phyloP scores from a whole-genome alignment of 2,329 filamentous ascomycete species.

The Daldinia eschscholtzii region DNA sequence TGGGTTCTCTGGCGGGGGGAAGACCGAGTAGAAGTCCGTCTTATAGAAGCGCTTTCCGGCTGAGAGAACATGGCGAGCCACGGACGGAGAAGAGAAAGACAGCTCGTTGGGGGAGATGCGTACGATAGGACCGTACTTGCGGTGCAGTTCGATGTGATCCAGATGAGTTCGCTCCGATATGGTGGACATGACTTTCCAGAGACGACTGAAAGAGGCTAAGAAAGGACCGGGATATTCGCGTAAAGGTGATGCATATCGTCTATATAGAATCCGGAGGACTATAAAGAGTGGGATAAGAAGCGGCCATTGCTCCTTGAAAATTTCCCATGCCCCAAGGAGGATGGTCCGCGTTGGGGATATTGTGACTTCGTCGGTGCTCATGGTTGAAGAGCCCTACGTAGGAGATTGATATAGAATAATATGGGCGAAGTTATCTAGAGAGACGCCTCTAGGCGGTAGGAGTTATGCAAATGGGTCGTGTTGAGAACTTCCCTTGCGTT shows the following conservation, averaged over 20 bases:
- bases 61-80: conserved; percentile 60
- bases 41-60: conserved; percentile 67
- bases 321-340: conserved; percentile 49
- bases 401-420: conserved; percentile 14
- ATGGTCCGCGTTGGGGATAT: conserved; percentile 50
- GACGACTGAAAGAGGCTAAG: conserved; percentile 51
- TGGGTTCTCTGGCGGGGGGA: conserved; percentile 68
- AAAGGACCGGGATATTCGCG: conserved; percentile 50
- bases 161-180: conserved; percentile 57
- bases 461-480: conserved; percentile 19
- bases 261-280: conserved; percentile 49
- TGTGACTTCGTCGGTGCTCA: conserved; percentile 45
- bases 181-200: conserved; percentile 59
- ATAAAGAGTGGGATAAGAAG: conserved; percentile 51
- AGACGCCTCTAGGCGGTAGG: conserved; percentile 10
- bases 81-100: conserved; percentile 60
- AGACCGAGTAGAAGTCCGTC: conserved; percentile 66
- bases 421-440: background rate
- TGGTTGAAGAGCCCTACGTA: conserved; percentile 18
- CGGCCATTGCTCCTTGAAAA: conserved; percentile 52
- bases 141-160: conserved; percentile 60
- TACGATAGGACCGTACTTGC: conserved; percentile 61
- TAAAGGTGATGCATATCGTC: conserved; percentile 53
- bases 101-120: conserved; percentile 64
- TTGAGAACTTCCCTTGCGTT: conserved; percentile 31